Evolutionary conservation across 495 filamentous ascomycete species (phyloP).

Genomic region (Clohesyomyces aquaticus): DNA sequence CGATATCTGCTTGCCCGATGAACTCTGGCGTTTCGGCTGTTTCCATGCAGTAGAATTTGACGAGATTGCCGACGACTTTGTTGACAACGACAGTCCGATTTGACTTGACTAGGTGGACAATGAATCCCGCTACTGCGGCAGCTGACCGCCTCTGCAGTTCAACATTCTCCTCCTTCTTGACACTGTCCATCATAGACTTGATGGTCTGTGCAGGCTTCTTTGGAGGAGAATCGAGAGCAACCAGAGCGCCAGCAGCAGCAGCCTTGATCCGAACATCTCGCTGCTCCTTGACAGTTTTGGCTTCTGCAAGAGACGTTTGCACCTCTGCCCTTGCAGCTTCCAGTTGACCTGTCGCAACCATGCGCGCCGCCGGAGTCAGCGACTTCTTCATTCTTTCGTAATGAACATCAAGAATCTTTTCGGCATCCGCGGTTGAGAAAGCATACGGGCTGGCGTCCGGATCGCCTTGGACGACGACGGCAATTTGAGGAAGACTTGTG

Average conservation of each 20-base stretch:
- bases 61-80: conserved; percentile 89
- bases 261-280: conserved; percentile 86
- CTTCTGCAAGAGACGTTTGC: conserved; percentile 73
- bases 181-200: conserved; percentile 96
- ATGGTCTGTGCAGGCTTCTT: conserved; percentile 91
- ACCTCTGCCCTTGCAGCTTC: conserved; percentile 72
- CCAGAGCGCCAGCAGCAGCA: conserved; percentile 81
- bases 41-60: conserved; percentile 96
- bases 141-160: conserved; percentile 90
- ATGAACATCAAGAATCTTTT: conserved; percentile 79
- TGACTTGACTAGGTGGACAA: conserved; percentile 78
- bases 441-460: conserved; percentile 84
- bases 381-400: conserved; percentile 84
- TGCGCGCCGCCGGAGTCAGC: conserved; percentile 78
- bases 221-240: conserved; percentile 81
- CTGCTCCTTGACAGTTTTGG: conserved; percentile 73
- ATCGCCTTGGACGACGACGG: conserved; percentile 91
- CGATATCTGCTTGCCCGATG: conserved; percentile 70
- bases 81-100: conserved; percentile 81
- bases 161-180: conserved; percentile 90
- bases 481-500: conserved; percentile 72
- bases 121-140: conserved; percentile 75
- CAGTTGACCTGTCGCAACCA: conserved; percentile 75
- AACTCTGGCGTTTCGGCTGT: conserved; percentile 98
- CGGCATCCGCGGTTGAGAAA: conserved; percentile 84